Percentiles rank a stretch among this genome's conserved stretches.
phyloP scores from a whole-genome alignment of 176 grass and related monocot species.

The Carex scoparia region DNA sequence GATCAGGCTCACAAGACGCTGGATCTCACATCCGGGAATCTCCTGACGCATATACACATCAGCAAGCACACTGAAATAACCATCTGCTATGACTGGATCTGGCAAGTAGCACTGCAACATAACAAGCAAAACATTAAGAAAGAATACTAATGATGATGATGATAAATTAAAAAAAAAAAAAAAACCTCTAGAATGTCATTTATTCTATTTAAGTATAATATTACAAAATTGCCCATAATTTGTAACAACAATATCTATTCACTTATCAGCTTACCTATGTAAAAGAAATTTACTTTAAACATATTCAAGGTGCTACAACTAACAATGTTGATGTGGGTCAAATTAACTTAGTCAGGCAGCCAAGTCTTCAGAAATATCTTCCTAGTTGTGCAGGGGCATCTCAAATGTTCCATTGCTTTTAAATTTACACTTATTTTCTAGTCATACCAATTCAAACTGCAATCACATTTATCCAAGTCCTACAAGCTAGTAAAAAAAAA shows the following conservation, averaged over 20 bases:
- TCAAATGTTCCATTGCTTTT: background rate
- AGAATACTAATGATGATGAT: background rate
- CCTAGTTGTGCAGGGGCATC: background rate
- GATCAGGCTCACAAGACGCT: slow-evolving; percentile 86
- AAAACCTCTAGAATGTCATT: background rate
- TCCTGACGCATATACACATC: slow-evolving; percentile 97
- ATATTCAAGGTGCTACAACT: background rate
- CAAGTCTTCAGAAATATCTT: background rate
- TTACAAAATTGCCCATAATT: background rate
- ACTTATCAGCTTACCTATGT: background rate
- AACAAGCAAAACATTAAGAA: background rate
- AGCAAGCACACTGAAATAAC: slow-evolving; percentile 94
- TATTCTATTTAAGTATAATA: background rate
- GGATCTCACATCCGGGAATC: slow-evolving; percentile 92
- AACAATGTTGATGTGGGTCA: background rate
- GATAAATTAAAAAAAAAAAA: background rate
- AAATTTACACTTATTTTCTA: background rate
- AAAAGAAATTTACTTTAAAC: background rate
- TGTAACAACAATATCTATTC: background rate
- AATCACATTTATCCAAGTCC: no score
- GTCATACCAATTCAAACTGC: background rate
- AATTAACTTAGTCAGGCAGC: background rate
- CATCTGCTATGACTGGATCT: slow-evolving; percentile 80
- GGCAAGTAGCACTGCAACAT: slow-evolving; percentile 76
- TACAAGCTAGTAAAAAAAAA: no score